Evolutionary conservation across 495 filamentous ascomycete genomes (phyloP).

Genomic region (Penicillium soppii): DNA sequence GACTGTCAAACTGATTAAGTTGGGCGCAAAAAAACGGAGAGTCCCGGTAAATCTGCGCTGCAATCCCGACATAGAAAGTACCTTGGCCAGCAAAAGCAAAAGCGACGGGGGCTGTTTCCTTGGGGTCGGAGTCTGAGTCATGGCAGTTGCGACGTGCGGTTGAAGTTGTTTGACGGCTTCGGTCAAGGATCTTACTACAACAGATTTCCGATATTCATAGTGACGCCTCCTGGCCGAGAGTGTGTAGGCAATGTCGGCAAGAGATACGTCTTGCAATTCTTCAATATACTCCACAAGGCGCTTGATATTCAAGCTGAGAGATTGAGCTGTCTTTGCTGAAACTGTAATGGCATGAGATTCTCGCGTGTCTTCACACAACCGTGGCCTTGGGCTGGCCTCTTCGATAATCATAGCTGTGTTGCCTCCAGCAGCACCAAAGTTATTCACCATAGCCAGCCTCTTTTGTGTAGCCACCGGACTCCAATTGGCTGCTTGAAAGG

Average conservation of each 20-base stretch:
- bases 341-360: conserved; percentile 17
- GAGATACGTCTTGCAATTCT: conserved; percentile 10
- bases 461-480: not conserved
- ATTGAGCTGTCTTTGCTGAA: conserved; percentile 36
- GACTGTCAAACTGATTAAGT: conserved; percentile 25
- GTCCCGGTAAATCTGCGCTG: conserved; percentile 20
- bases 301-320: conserved; percentile 36
- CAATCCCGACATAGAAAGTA: conserved; percentile 46
- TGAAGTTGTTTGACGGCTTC: not conserved
- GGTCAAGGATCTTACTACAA: not conserved
- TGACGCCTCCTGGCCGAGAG: not conserved
- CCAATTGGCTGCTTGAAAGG: conserved; percentile 1
- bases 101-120: conserved; percentile 34
- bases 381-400: conserved; percentile 11
- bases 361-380: conserved; percentile 12
- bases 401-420: conserved; percentile 35
- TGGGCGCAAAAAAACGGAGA: conserved; percentile 19
- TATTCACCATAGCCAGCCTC: conserved; percentile 29
- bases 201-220: not conserved
- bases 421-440: conserved; percentile 33
- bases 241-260: not conserved
- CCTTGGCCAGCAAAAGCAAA: conserved; percentile 73
- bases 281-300: not conserved
- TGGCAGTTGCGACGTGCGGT: not conserved
- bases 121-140: not conserved